Evolutionary conservation across 768 basidiomycete genomes (phyloP).

Genomic region (Fomitopsis pulvina): DNA sequence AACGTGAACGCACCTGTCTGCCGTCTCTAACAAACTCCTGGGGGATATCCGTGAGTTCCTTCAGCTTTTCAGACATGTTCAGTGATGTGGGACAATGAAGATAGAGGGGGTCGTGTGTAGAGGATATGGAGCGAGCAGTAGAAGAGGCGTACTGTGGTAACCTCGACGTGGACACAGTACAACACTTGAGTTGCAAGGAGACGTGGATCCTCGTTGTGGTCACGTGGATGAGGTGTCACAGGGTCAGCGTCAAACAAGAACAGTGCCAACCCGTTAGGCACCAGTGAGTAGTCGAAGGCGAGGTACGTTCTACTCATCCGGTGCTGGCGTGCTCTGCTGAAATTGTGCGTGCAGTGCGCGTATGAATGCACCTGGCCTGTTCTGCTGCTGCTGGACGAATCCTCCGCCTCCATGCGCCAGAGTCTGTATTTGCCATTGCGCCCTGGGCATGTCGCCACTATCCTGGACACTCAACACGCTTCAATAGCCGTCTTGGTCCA

Average conservation of each 20-base stretch:
- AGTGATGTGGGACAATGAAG: conserved; percentile 10
- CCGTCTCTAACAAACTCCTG: conserved; percentile 92
- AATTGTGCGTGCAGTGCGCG: conserved; percentile 21
- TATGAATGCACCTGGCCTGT: conserved; percentile 60
- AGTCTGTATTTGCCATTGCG: neutral
- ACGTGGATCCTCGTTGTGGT: too few species aligned
- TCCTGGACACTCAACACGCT: neutral
- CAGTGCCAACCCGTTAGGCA: too few species aligned
- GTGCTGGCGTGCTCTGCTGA: neutral
- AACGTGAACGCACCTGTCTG: conserved; percentile 67
- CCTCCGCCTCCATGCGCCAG: neutral
- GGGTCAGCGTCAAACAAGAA: too few species aligned
- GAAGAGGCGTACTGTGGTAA: too few species aligned
- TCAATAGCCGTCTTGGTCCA: neutral
- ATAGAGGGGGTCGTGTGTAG: neutral
- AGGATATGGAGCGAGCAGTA: neutral
- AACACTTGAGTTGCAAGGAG: too few species aligned
- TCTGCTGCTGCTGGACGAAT: conserved; percentile 14
- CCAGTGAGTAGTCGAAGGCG: neutral
- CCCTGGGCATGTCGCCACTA: neutral
- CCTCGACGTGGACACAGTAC: too few species aligned
- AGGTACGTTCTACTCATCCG: neutral
- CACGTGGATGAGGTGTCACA: too few species aligned
- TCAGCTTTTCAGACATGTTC: conserved; percentile 85
- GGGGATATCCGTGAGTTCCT: conserved; percentile 86